Base-by-base conservation (phyloP, 75 land plant genomes). In the Picea sitchensis region DNA sequence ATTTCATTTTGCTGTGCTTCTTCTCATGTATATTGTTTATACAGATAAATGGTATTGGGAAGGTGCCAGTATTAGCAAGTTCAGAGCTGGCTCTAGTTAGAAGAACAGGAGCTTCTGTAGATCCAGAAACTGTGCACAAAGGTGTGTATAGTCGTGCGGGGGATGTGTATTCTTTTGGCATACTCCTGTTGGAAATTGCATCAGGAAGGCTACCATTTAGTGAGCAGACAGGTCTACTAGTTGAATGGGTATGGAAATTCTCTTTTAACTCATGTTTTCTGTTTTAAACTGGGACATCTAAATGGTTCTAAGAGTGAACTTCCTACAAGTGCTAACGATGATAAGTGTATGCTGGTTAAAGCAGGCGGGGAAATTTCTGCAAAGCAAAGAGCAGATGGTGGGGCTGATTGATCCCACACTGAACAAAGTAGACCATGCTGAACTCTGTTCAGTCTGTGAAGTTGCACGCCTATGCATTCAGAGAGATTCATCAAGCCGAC, bases 161-260 rank as follows among this genome's bases (percentile, higher is more conserved):
- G 21, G 85, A 84, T 84, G 86, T 84, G 15, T 84, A 82, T 74
- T 56, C 86, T 51, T 84, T 84, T 71, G 86, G 86, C 30, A 69
- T 84, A 17, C 61, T 84, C n/a, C 59, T 84, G 26, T 47, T 84
- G 38, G 86, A 84, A 63, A 63, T 82, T 61, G 38, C 82, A 8
- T 59, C 86, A 1, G 86, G 86, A 18, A 84, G 83, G 65, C 36
- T 65, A 58, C 85, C 79, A 32, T 84, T 67, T 79, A 81, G 58
- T 44, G 79, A 84, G 54, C 58, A 84, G 31, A 58, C 84, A 0
- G 85, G 85, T n/a, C 57, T 64, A 79, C 86, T 84, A 26, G 84
- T 84, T 18, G 85, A 84, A 65, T 84, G 85, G 85, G 85, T 84
- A 83, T 73, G 60, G 63, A 54, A 78, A 67, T 17, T 67, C 6